Conservation (phyloP, 2,329 filamentous ascomycete species). For the Zasmidium cellare region DNA sequence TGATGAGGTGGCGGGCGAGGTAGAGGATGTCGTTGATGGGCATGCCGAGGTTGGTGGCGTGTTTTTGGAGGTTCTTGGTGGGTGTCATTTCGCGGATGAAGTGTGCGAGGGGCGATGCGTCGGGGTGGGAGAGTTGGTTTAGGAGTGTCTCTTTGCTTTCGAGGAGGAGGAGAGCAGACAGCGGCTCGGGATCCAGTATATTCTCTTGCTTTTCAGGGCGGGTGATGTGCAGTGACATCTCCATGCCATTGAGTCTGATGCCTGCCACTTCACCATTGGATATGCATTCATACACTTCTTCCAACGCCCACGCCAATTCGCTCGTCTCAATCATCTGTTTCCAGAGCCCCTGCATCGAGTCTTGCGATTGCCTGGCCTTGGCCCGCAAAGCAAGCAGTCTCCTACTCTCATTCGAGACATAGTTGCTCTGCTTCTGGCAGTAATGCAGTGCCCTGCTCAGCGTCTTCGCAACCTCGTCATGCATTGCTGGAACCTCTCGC, state of each 20-base stretch:
- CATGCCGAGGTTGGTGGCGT: conserved; percentile 70
- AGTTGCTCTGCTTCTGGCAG: conserved; percentile 84
- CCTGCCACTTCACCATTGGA: conserved; percentile 22
- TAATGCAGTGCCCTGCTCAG: conserved; percentile 91
- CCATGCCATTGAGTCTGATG: conserved; percentile 67
- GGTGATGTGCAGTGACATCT: conserved; percentile 63
- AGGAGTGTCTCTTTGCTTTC: conserved; percentile 81
- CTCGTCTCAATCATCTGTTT: conserved; percentile 27
- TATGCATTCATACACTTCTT: conserved; percentile 28
- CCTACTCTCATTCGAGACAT: conserved; percentile 89
- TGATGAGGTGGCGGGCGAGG: conserved; percentile 89
- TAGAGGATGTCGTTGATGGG: conserved; percentile 78
- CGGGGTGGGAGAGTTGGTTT: conserved; percentile 67
- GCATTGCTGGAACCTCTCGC: conserved; percentile 68
- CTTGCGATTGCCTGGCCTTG: conserved; percentile 64
- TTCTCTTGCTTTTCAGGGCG: background rate
- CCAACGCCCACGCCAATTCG: conserved; percentile 34
- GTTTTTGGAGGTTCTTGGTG: conserved; percentile 69
- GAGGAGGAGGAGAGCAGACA: conserved; percentile 82
- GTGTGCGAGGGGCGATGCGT: conserved; percentile 75
- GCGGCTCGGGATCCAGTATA: conserved; percentile 50
- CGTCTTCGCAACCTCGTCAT: conserved; percentile 86
- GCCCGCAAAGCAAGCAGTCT: conserved; percentile 79
- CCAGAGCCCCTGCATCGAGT: conserved; percentile 39
- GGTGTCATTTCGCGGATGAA: conserved; percentile 61